These are phyloP conservation scores for Corynascus novoguineensis DNA, from an alignment of 495 filamentous ascomycete species.

Conservation along the genomic window DNA sequence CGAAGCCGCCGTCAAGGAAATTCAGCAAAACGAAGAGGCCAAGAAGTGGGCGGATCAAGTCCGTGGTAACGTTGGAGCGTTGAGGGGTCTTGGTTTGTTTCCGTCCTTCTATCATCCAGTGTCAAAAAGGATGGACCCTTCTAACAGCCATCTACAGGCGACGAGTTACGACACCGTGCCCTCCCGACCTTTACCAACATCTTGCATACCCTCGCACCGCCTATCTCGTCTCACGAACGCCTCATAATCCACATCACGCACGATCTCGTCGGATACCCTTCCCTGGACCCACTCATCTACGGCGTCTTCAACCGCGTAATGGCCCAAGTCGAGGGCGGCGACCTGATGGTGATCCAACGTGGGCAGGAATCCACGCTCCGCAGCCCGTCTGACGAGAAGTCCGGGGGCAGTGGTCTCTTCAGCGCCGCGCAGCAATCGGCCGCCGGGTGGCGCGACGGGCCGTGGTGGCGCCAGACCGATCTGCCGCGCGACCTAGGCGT, in stretches of 20 bases:
- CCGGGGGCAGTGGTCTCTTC: slow-evolving; percentile 49
- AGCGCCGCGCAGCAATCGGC: slow-evolving; percentile 42
- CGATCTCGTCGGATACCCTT: slow-evolving; percentile 88
- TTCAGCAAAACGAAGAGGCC: slow-evolving; percentile 93
- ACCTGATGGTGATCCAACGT: slow-evolving; percentile 92
- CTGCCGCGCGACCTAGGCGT: slow-evolving; percentile 70
- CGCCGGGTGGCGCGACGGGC: slow-evolving; percentile 80
- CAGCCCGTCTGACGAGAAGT: slow-evolving; percentile 51
- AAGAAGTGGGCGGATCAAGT: slow-evolving; percentile 94
- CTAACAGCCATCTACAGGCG: slow-evolving; percentile 52
- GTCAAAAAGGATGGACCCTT: not conserved
- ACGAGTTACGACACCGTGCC: slow-evolving; percentile 81
- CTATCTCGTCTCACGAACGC: slow-evolving; percentile 95
- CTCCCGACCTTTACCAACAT: slow-evolving; percentile 93
- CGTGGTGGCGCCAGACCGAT: slow-evolving; percentile 83
- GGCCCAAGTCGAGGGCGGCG: slow-evolving; percentile 96
- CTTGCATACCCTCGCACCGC: slow-evolving; percentile 88
- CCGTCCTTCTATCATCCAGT: not conserved
- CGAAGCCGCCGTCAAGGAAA: slow-evolving; percentile 87
- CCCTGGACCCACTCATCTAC: slow-evolving; percentile 89
- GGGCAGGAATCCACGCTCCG: slow-evolving; percentile 75
- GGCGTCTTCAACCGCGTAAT: slow-evolving; percentile 93
- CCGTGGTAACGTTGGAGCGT: slow-evolving; percentile 78
- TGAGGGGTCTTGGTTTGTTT: slow-evolving; percentile 68
- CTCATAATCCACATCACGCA: slow-evolving; percentile 98